phyloP scores from a whole-genome alignment of 2,329 filamentous ascomycete species.

The Venturia aucupariae region DNA sequence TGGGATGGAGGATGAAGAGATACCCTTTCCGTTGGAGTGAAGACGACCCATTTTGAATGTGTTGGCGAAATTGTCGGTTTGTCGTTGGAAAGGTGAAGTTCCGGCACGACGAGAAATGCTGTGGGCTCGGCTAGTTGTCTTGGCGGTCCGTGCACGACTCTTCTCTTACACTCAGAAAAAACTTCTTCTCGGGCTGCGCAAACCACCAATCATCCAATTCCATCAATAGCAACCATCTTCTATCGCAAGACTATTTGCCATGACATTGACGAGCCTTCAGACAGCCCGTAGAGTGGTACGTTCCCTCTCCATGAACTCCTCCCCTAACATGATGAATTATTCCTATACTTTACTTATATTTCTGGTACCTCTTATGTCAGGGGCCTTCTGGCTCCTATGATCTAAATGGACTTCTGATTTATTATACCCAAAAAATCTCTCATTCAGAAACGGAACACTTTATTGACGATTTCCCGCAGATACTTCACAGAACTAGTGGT shows the following conservation, averaged over 20 bases:
- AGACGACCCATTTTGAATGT: slow-evolving; percentile 76
- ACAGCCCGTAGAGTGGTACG: background rate
- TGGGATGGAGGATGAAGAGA: slow-evolving; percentile 44
- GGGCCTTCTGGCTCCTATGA: slow-evolving; percentile 57
- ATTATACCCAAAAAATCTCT: background rate
- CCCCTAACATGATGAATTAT: slow-evolving; percentile 52
- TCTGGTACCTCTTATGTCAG: slow-evolving; percentile 99
- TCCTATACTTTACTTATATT: slow-evolving; percentile 46
- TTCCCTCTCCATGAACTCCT: slow-evolving; percentile 11
- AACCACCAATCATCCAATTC: background rate
- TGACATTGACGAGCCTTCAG: background rate
- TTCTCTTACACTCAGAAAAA: background rate
- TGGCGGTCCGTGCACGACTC: background rate
- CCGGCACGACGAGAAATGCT: background rate
- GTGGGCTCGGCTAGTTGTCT: slow-evolving; percentile 1
- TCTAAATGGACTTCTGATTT: slow-evolving; percentile 78
- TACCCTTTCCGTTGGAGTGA: slow-evolving; percentile 98
- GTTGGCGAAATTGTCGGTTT: background rate
- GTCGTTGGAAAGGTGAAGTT: background rate
- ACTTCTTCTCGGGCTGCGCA: background rate
- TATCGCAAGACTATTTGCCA: background rate
- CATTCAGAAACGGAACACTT: background rate
- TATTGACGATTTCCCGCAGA: background rate
- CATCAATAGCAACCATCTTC: background rate
- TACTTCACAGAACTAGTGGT: background rate